Percentiles rank a stretch among this genome's conserved stretches.
These are phyloP conservation scores for Forsythia viridissima DNA, from an alignment of 257 asterid species.

Conservation along the genomic window DNA sequence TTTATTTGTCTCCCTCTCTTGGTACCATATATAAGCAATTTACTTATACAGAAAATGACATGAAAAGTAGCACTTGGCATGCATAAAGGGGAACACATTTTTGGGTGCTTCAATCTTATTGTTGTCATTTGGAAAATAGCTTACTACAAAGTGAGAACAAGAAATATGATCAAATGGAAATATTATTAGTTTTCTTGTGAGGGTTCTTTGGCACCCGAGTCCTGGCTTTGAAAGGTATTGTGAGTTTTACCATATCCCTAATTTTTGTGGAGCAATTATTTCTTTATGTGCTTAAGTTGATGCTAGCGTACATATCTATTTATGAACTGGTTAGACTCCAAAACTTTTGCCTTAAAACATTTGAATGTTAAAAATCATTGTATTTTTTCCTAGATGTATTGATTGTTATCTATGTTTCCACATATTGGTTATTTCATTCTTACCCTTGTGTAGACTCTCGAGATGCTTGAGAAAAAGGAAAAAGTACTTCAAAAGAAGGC, in stretches of 20 bases:
- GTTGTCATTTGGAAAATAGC: neutral
- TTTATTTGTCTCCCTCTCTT: neutral
- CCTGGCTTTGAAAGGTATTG: neutral
- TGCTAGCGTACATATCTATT: neutral
- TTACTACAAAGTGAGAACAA: neutral
- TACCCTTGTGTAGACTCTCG: slow-evolving; percentile 49
- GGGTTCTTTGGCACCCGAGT: neutral
- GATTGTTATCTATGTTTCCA: slow-evolving; percentile 1
- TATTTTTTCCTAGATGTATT: slow-evolving; percentile 9
- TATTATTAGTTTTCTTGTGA: neutral
- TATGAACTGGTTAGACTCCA: neutral
- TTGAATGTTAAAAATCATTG: neutral
- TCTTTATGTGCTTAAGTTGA: neutral
- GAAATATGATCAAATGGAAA: neutral
- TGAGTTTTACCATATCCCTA: neutral
- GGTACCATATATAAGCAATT: neutral
- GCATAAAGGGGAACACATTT: neutral
- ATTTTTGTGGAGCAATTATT: neutral
- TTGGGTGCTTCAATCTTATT: neutral
- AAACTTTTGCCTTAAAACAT: neutral
- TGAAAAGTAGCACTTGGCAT: neutral
- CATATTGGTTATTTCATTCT: slow-evolving; percentile 10
- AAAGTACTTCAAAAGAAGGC: slow-evolving; percentile 69
- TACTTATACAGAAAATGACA: neutral
- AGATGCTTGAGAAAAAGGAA: slow-evolving; percentile 84